Base-by-base conservation (phyloP, 2,329 filamentous ascomycete genomes). In the Zelopaecilomyces penicillatus region DNA sequence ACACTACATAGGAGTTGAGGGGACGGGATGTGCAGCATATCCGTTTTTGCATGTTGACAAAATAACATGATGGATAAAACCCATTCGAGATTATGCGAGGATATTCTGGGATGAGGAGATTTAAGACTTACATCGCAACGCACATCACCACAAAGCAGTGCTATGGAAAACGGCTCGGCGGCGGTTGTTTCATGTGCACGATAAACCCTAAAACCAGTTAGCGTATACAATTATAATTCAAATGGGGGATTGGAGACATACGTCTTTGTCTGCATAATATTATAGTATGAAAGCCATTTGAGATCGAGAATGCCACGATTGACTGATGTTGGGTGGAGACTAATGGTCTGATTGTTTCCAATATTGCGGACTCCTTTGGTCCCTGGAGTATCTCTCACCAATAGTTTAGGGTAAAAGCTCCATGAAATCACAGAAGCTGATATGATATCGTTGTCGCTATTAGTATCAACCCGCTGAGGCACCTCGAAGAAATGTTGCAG, bases 371-470 rank as follows among this genome's bases (percentile, higher is more conserved):
- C 85, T 9, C 87, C 88, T 67, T 89, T 94, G 28, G 70, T 70
- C 26, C 70, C 71, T 0, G 69, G 66, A 41, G 80, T 81, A 56
- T 97, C 90, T 45, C 85, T 80, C 28, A 85, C 79, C 4, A 97
- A 75, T 11, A 98, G 76, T 57, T 95, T 96, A 1, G 93, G 93
- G 58, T 98, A 97, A 68, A 98, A 95, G 42, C 87, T 90, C 79
- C 87, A 95, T 0, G 89, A 86, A 54, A 96, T 85, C 36, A 96
- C 85, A 0, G 89, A 85, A 48, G 83, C 80, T 5, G 88, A 75
- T 27, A 96, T 73, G 1, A 82, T 57, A 53, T 98, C 90, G 50
- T 94, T 91, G 44, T 83, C 76, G 51, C 85, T 89, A 59, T 93
- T 85, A 30, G 73, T 64, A 56, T 91, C 83, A 52, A 87, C 82